These are phyloP conservation scores for Suhomyces faveliae DNA, from an alignment of 805 yeast species.

Conservation along the genomic window DNA sequence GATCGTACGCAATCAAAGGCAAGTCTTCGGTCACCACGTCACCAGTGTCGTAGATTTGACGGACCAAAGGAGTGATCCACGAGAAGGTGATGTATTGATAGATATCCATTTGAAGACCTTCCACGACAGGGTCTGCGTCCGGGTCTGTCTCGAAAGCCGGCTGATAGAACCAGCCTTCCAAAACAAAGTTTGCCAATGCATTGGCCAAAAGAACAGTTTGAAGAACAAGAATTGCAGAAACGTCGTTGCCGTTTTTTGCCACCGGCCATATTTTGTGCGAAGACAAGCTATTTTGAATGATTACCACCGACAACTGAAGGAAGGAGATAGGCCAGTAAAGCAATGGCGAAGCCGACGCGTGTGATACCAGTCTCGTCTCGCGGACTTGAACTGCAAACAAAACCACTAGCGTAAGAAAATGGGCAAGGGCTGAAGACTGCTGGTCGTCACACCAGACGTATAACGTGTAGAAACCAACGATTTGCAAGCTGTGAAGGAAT, in stretches of 20 bases:
- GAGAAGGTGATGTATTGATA: conserved; percentile 22
- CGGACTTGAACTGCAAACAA: conserved; percentile 22
- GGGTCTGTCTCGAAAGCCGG: conserved; percentile 14
- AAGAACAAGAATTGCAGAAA: too few species aligned
- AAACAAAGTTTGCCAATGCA: conserved; percentile 12
- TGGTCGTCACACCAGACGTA: conserved; percentile 5
- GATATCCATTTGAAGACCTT: conserved; percentile 18
- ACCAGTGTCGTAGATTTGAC: conserved; percentile 21
- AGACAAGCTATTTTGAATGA: conserved; percentile 21
- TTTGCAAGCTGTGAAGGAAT: conserved; percentile 13
- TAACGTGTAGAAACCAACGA: conserved; percentile 13
- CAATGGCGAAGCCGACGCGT: conserved; percentile 23
- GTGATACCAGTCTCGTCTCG: conserved; percentile 21
- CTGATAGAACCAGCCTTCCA: conserved; percentile 19
- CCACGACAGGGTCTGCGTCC: conserved; percentile 20
- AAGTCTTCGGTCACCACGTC: conserved; percentile 20
- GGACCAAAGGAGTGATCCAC: conserved; percentile 29
- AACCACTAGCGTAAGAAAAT: conserved; percentile 3
- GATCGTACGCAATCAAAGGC: conserved; percentile 9
- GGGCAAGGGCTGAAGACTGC: conserved; percentile 5
- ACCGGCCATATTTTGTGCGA: conserved; percentile 15
- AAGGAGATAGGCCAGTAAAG: conserved; percentile 21
- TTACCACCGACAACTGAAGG: conserved; percentile 10
- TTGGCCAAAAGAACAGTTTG: conserved; percentile 14
- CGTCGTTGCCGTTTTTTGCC: too few species aligned